A percentile compares a stretch with the other conserved stretches of the same genome.
phyloP scores from a whole-genome alignment of 345 rosid genomes.

The Bruguiera sexangula region DNA sequence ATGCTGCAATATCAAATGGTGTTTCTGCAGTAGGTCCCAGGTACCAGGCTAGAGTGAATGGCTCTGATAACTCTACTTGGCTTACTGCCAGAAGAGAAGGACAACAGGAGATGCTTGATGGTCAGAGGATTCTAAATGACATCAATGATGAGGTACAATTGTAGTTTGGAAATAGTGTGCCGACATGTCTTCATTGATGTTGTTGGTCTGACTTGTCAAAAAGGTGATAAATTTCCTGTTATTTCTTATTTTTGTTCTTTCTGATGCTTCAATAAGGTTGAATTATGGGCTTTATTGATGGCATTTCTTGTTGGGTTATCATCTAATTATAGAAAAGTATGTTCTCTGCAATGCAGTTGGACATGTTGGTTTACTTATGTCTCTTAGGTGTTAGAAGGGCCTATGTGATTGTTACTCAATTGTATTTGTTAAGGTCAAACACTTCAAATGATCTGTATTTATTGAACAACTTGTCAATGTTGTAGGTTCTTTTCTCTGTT shows the following conservation, averaged over 20 bases:
- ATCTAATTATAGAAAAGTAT: too few relatives aligned
- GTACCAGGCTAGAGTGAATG: slow-evolving; percentile 43
- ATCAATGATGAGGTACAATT: slow-evolving; percentile 49
- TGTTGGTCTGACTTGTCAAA: too few relatives aligned
- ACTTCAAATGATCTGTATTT: neutral
- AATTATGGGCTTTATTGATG: too few relatives aligned
- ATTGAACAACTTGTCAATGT: neutral
- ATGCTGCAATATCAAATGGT: slow-evolving; percentile 58
- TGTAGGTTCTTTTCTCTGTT: neutral
- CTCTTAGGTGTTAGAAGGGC: too few relatives aligned
- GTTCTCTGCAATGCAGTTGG: too few relatives aligned
- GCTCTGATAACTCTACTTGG: slow-evolving; percentile 34
- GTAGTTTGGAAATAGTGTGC: neutral
- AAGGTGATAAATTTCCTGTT: neutral
- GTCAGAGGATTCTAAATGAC: slow-evolving; percentile 51
- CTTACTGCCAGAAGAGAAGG: slow-evolving; percentile 74
- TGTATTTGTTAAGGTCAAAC: too few relatives aligned
- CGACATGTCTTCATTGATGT: too few relatives aligned
- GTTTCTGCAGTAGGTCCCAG: slow-evolving; percentile 55
- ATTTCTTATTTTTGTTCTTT: too few relatives aligned
- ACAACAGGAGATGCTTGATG: slow-evolving; percentile 55
- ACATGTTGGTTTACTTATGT: too few relatives aligned
- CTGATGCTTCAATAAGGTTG: too few relatives aligned
- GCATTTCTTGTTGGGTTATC: too few relatives aligned
- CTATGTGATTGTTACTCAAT: too few relatives aligned